Base-by-base conservation (phyloP, 179 eudicot species). In the Pouteria campechiana region DNA sequence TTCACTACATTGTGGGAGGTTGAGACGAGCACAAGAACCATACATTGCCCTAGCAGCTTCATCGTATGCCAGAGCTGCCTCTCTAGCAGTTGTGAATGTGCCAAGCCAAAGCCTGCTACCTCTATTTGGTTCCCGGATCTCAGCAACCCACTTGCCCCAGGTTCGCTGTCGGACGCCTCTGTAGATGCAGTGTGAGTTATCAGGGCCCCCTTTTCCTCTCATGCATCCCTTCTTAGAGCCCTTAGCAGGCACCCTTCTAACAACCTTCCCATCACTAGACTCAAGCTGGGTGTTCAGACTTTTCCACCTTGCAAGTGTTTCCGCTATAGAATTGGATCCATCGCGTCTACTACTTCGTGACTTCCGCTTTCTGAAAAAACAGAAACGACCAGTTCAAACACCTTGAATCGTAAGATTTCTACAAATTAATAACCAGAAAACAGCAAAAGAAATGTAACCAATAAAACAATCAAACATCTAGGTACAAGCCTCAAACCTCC, bases 111-210 rank as follows among this genome's bases (percentile, higher is more conserved):
- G 62, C 58, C 94, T 78, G 7, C 43, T 72, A 18, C 93, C 93
- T 15, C 81, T 60, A 24, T 79, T 75, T 0, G 94, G 90, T 35
- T 69, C 83, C 23, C 86, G 44, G 46, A 83, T 80, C 52, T 83
- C 94, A 12, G 94, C 86, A 16, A 80, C 94, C 94, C 94, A 83
- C 70, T 74, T 83, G 2, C 94, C 94, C 94, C 90, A 83, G 2
- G 70, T 77, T 57, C 94, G 69, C 48, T 83, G 94, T 41, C 94
- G 69, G 30, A 83, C 94, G 14, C 94, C 94, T 25, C 94, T 61
- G 42, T 56, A 83, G 3, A 55, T 67, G 50, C 72, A 66, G 0
- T 41, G 47, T 2, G 78, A 35, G 41, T 83, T 83, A 0, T 83
- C 86, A 0, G 94, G 94, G 0, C 94, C 86, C 2, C 94, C 94